Evolutionary conservation across 805 yeast genomes (phyloP).

Genomic region (Starmerella stellata): DNA sequence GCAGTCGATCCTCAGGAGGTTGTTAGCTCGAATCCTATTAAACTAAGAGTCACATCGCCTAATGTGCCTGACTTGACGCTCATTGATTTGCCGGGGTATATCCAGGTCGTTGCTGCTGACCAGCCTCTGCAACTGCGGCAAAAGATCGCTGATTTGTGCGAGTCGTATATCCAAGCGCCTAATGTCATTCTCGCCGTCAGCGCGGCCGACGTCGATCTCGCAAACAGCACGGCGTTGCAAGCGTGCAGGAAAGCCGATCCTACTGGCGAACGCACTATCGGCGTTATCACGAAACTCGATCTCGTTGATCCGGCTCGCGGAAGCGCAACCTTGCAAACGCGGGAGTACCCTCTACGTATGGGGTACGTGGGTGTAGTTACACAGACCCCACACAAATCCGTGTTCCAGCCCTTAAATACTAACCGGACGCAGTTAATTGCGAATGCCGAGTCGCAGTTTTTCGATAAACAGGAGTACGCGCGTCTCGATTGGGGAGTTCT

Average conservation of each 20-base stretch:
- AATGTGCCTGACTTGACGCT: slow-evolving; percentile 78
- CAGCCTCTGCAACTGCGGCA: slow-evolving; percentile 74
- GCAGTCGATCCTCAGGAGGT: slow-evolving; percentile 79
- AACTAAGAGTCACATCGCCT: slow-evolving; percentile 77
- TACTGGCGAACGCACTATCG: slow-evolving; percentile 84
- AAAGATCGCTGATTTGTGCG: slow-evolving; percentile 64
- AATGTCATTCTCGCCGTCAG: slow-evolving; percentile 89
- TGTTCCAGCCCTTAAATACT: slow-evolving; percentile 15
- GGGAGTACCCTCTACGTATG: slow-evolving; percentile 77
- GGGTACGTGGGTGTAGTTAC: slow-evolving; percentile 98
- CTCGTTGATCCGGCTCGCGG: slow-evolving; percentile 67
- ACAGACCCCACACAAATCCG: slow-evolving; percentile 36
- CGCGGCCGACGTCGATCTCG: slow-evolving; percentile 94
- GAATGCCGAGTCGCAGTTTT: slow-evolving; percentile 36
- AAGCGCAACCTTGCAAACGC: slow-evolving; percentile 46
- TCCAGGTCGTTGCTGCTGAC: slow-evolving; percentile 90
- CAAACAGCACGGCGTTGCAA: slow-evolving; percentile 82
- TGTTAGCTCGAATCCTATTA: slow-evolving; percentile 85
- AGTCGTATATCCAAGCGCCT: slow-evolving; percentile 72
- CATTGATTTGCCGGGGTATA: slow-evolving; percentile 94
- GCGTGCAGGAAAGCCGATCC: slow-evolving; percentile 87
- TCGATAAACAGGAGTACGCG: slow-evolving; percentile 44
- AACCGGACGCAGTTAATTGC: slow-evolving; percentile 35
- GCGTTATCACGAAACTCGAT: slow-evolving; percentile 88
- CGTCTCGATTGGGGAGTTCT: slow-evolving; percentile 57